Percentiles rank a stretch among this genome's conserved stretches.
Evolutionary conservation across 805 yeast genomes (phyloP).

Genomic region (Wickerhamiella qilinensis): DNA sequence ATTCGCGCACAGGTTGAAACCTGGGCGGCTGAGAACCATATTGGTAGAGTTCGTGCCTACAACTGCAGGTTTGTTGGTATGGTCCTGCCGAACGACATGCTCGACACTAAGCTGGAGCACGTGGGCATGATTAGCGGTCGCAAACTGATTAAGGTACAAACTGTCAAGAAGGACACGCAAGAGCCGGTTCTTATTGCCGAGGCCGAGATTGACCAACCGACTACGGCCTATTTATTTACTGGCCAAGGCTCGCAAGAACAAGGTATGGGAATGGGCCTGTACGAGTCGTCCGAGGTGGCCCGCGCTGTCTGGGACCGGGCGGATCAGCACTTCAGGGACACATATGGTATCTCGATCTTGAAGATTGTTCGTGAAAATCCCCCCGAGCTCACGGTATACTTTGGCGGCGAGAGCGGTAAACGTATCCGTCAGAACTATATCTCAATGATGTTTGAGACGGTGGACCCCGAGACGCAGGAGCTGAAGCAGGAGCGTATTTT

Average conservation of each 20-base stretch:
- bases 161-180: conserved; percentile 67
- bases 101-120: conserved; percentile 80
- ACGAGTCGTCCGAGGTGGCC: conserved; percentile 81
- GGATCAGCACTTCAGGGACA: conserved; percentile 76
- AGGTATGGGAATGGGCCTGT: conserved; percentile 99
- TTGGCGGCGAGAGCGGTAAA: conserved; percentile 97
- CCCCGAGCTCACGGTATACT: conserved; percentile 83
- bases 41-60: conserved; percentile 90
- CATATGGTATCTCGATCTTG: conserved; percentile 93
- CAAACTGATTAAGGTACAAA: conserved; percentile 85
- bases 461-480: conserved; percentile 58
- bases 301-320: conserved; percentile 96
- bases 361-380: conserved; percentile 95
- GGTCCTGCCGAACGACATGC: conserved; percentile 91
- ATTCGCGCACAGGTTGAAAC: conserved; percentile 90
- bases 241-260: conserved; percentile 99
- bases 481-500: conserved; percentile 86
- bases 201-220: conserved; percentile 98
- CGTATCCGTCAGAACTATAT: conserved; percentile 86
- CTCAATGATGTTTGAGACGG: conserved; percentile 94
- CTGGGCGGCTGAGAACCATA: conserved; percentile 96
- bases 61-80: conserved; percentile 82
- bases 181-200: conserved; percentile 73
- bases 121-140: conserved; percentile 99
- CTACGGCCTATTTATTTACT: conserved; percentile 90